phyloP scores from a whole-genome alignment of 148 eudicot species.

The Polygonum aviculare region DNA sequence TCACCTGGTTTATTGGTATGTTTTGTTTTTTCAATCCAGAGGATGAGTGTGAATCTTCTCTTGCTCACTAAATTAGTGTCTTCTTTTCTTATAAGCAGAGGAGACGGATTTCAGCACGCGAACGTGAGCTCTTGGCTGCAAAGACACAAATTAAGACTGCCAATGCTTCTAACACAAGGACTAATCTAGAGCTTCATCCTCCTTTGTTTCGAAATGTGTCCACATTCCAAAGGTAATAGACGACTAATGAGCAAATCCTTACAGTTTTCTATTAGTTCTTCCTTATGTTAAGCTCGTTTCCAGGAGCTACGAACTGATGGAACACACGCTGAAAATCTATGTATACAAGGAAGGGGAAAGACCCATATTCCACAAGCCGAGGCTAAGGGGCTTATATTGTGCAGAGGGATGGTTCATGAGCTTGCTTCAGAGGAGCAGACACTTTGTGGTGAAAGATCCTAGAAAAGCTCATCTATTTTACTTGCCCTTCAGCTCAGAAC shows the following conservation, averaged over 20 bases:
- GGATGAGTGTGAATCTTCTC: not conserved
- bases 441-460: conserved; percentile 28
- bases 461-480: conserved; percentile 74
- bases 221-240: conserved; percentile 45
- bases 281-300: not conserved
- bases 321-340: conserved; percentile 45
- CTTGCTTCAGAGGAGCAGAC: conserved; percentile 46
- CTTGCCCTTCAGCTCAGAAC: conserved; percentile 55
- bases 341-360: conserved; percentile 71
- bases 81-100: not conserved
- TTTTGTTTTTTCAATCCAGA: not conserved
- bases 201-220: conserved; percentile 58
- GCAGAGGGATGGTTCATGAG: conserved; percentile 93
- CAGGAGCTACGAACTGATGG: conserved; percentile 84
- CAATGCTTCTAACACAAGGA: conserved; percentile 18
- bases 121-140: conserved; percentile 44
- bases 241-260: not conserved
- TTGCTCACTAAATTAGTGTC: not conserved
- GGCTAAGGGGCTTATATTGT: conserved; percentile 59
- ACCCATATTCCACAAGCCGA: conserved; percentile 67
- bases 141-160: conserved; percentile 48
- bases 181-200: conserved; percentile 32
- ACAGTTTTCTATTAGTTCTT: not conserved
- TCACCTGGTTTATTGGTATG: conserved; percentile 34
- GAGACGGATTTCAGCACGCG: conserved; percentile 4